Base-by-base conservation (phyloP, 176 grass and related monocot species). In the Triticum urartu region DNA sequence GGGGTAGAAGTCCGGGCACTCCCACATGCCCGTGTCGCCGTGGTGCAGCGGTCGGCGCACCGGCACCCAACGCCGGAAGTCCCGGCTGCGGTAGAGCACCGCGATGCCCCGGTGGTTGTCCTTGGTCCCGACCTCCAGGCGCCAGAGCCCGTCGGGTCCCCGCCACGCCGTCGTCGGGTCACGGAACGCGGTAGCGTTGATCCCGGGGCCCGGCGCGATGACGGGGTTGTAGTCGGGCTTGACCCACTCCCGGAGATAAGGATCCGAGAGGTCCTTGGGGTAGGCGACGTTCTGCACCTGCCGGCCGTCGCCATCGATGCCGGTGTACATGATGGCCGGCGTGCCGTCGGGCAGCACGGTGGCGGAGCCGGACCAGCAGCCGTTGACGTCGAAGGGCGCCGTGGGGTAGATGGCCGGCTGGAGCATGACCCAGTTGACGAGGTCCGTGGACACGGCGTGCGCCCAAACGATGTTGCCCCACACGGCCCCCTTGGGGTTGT, bases 191-290 rank as follows among this genome's bases (percentile, higher is more conserved):
- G 77, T 88, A 24, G 86, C 87, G 60, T 96, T 93, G 17, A 88
- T 65, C 28, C 60, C 79, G 0, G 7, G 17, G 6, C 13, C 84
- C 0, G 88, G 72, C 6, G 39, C 15, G 48, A 96, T 96, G 77
- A 96, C 58, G 2, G 94, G 91, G 91, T 96, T 96, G 89, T 96
- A 96, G 40, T 91, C 85, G 0, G 94, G 94, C 86, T 96, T 96
- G 13, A 70, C 87, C 94, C 94, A 96, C 80, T 96, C 85, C 0
- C 67, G 74, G 68, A 96, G 92, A 78, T 81, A 96, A 0, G 91
- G 89, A n/a, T 96, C 94, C 6, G 89, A 86, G 70, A 86, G 64
- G 79, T 96, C 72, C 79, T 88, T 96, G 11, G 94, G 94, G 68
- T 85, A 91, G 2, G 94, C 91, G 2, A 96, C 45, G 68, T 96